Evolutionary conservation across 2,329 filamentous ascomycete genomes (phyloP), one percentile per base, ranked within the genome.

Genomic region (Phialocephala subalpina): DNA sequence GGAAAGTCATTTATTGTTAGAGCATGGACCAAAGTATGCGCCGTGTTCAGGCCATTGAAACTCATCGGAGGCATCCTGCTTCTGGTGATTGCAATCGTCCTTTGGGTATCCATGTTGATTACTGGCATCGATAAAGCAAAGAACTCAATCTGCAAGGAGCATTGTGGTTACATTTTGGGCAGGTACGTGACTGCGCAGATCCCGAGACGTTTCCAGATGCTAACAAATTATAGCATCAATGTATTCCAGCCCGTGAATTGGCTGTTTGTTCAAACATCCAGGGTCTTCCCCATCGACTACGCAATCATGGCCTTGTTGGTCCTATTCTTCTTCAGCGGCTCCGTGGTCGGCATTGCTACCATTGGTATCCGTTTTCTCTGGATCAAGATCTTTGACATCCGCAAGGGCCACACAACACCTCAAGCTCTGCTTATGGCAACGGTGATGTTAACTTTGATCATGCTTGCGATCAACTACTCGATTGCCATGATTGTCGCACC

Each of bases 241-340:
- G 89, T 98, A 72, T 97, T 97, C 83, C 96, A 99, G 77, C 96
- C 96, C 1, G 83, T 97, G 76, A 98, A 99, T 81, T 97, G 91
- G 87, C 83, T 97, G 64, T 88, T 97, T 67, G 89, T 97, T 69
- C 86, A 92, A 79, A 87, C 93, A 0, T 91, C 94, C 55, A 91
- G 88, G 73, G 88, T 91, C 1, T 98, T 97, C 81, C 96, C 96
- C 0, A 84, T 97, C 69, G 96, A 99, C 82, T 98, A 98, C 77
- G 82, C 96, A 36, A 84, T 99, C 60, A 97, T 97, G 84, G 88
- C 93, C 0, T 81, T 97, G 1, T 81, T 99, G 9, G 88, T 97
- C 0, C 82, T 98, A 0, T 87, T 97, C 72, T 90, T 99, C 78
- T 98, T 99, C 81, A 90, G 87, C 80, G 91, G 92, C 74, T 94